phyloP scores from a whole-genome alignment of 352 stramenopile species.

The Phytopythium cucurbitacearum region DNA sequence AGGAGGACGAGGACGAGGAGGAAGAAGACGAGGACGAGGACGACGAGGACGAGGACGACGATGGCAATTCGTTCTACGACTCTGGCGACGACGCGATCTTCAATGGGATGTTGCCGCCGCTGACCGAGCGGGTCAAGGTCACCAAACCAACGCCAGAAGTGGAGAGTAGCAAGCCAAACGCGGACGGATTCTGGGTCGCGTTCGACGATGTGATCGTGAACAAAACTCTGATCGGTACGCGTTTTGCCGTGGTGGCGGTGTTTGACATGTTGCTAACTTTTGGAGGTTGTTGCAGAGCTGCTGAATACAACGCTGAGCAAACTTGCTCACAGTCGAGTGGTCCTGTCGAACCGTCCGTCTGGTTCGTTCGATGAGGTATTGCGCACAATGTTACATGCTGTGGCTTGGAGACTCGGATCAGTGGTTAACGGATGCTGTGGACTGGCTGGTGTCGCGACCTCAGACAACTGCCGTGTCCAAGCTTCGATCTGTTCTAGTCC shows the following conservation, averaged over 20 bases:
- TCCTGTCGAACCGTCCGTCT: conserved; percentile 44
- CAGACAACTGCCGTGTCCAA: conserved; percentile 13
- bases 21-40: conserved; percentile 5
- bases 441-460: not conserved
- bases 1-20: conserved; percentile 1
- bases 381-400: not conserved
- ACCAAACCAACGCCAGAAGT: conserved; percentile 14
- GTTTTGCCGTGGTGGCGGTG: not conserved
- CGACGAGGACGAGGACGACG: conserved; percentile 18
- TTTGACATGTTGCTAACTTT: not conserved
- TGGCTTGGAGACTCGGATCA: not conserved
- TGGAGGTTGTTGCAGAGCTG: conserved; percentile 31
- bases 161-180: conserved; percentile 11
- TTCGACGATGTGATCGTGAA: conserved; percentile 59
- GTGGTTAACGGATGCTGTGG: not conserved
- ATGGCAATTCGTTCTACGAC: conserved; percentile 47
- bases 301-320: conserved; percentile 71
- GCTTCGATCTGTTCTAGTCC: conserved; percentile 12
- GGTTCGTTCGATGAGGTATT: conserved; percentile 35
- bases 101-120: conserved; percentile 16
- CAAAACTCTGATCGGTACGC: conserved; percentile 71
- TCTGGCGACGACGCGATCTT: conserved; percentile 46
- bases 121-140: conserved; percentile 54
- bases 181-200: conserved; percentile 61
- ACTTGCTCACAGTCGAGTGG: conserved; percentile 45